A percentile compares a stretch with the other conserved stretches of the same genome.
Conservation (phyloP, 2,329 filamentous ascomycete genomes). For the Lomentospora prolificans region DNA sequence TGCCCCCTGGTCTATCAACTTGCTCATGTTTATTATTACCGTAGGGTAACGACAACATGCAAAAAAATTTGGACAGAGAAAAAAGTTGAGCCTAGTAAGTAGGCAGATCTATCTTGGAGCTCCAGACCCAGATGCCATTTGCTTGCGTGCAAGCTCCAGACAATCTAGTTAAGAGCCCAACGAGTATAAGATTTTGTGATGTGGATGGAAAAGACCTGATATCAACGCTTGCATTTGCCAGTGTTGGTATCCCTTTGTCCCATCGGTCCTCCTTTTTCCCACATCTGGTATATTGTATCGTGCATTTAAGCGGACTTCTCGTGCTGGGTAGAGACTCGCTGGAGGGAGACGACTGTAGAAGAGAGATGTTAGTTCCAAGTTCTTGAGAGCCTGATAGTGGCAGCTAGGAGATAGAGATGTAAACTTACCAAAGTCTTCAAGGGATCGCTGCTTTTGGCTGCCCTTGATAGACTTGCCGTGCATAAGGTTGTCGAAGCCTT, state of each 20-base stretch:
- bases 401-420: slow-evolving; percentile 8
- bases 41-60: slow-evolving; percentile 11
- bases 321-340: slow-evolving; percentile 85
- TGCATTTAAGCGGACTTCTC: slow-evolving; percentile 66
- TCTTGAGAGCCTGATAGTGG: slow-evolving; percentile 1
- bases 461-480: slow-evolving; percentile 79
- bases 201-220: not conserved
- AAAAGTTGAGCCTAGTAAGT: slow-evolving; percentile 26
- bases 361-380: slow-evolving; percentile 36
- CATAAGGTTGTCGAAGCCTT: slow-evolving; percentile 85
- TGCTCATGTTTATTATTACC: slow-evolving; percentile 7
- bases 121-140: not conserved
- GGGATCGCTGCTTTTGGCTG: slow-evolving; percentile 70
- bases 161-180: not conserved
- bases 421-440: slow-evolving; percentile 79
- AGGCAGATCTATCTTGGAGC: slow-evolving; percentile 19
- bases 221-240: not conserved
- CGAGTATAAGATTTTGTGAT: not conserved
- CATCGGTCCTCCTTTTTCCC: not conserved
- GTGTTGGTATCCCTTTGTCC: not conserved
- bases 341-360: slow-evolving; percentile 67
- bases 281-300: not conserved
- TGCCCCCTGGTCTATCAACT: slow-evolving; percentile 6
- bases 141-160: not conserved
- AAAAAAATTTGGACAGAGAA: slow-evolving; percentile 19